Conservation (phyloP, 257 asterid species). For the Capsicum chinense region DNA sequence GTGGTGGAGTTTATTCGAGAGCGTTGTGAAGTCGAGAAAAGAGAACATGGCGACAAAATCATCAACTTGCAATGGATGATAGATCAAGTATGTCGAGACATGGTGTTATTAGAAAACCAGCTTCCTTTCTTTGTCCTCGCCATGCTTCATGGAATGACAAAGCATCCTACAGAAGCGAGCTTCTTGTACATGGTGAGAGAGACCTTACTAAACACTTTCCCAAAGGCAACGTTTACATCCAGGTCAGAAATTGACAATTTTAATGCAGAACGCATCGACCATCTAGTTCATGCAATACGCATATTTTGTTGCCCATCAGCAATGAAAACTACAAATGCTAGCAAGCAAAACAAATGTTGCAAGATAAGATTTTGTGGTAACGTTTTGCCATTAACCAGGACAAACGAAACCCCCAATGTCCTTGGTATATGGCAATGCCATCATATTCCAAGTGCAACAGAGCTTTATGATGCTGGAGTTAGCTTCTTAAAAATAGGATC, state of each 20-base stretch:
- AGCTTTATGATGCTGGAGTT: constrained; percentile 37
- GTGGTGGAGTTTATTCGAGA: constrained; percentile 32
- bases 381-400: not conserved
- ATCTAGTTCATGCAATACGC: constrained; percentile 33
- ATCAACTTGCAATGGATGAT: constrained; percentile 21
- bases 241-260: not conserved
- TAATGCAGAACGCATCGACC: not conserved
- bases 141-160: constrained; percentile 8
- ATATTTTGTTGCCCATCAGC: constrained; percentile 20
- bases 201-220: not conserved
- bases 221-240: not conserved
- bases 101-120: constrained; percentile 32
- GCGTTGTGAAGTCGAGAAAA: not conserved
- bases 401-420: not conserved
- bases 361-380: not conserved
- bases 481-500: constrained; percentile 27
- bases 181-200: constrained; percentile 20
- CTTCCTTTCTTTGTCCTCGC: constrained; percentile 23
- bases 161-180: not conserved
- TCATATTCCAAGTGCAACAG: constrained; percentile 28
- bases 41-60: not conserved
- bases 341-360: not conserved
- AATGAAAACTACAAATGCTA: not conserved
- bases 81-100: constrained; percentile 22
- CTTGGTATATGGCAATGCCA: not conserved